Base-by-base conservation (phyloP, 2,329 filamentous ascomycete species). In the Colletotrichum euphorbiae region DNA sequence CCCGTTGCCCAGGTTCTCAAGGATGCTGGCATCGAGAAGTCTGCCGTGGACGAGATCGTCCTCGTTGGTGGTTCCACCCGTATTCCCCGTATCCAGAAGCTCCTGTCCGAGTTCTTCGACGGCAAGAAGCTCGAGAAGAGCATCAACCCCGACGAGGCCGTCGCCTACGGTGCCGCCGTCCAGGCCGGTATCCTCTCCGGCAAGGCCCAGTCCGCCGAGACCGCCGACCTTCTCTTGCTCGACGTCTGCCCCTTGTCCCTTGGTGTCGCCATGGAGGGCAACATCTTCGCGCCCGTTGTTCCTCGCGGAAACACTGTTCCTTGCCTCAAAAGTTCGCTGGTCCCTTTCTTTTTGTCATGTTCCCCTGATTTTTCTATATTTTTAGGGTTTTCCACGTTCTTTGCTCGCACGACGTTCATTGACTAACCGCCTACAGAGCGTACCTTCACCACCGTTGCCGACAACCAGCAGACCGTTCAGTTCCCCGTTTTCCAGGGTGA, bases 71-170 rank as follows among this genome's bases (percentile, higher is more conserved):
- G 96, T 76, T 98, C 94, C 72, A 99, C 96, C 78, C 96, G 96
- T 93, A 99, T 99, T 76, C 96, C 96, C 79, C 90, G 91, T 82
- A 97, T 99, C 82, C 96, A 99, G 91, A 98, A 98, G 90, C 92
- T 99, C 74, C 91, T 99, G 74, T 94, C 91, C 85, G 96, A 99
- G 84, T 98, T 94, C 90, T 99, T 99, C 87, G 93, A 97, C 81
- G 94, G 94, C 84, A 99, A 99, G 93, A 98, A 99, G 92, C 93
- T 98, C 74, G 95, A 98, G 90, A 98, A 98, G 89, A 96, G 93
- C 88, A 98, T 98, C 87, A 99, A 99, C 90, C 96, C 96, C 77
- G 96, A 99, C 80, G 96, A 99, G 89, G 96, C 96, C 75, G 96
- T 99, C 78, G 96, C 96, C 76, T 98, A 98, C 85, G 96, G 96